Percentiles rank a stretch among this genome's conserved stretches.
Evolutionary conservation across 169 alveolate genomes (phyloP).

Genomic region (Plasmodium gallinaceum): DNA sequence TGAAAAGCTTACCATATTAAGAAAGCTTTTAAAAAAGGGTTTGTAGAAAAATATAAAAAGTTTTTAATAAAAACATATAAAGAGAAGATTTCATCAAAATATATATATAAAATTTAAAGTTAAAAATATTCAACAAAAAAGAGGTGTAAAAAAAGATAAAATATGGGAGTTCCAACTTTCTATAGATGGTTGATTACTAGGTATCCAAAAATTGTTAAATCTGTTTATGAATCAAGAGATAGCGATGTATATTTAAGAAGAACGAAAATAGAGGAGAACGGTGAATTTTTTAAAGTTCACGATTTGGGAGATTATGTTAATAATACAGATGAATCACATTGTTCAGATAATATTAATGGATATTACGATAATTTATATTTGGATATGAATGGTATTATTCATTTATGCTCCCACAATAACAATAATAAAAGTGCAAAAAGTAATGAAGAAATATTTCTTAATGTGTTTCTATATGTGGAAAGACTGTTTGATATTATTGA

Average conservation of each 20-base stretch:
- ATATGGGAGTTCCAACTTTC: slow-evolving; percentile 99
- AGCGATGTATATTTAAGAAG: slow-evolving; percentile 85
- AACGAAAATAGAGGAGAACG: slow-evolving; percentile 76
- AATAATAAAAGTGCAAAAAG: slow-evolving; percentile 89
- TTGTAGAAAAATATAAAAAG: too few species aligned
- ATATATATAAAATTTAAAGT: too few species aligned
- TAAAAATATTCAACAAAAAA: too few species aligned
- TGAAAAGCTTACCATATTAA: too few species aligned
- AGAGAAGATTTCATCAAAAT: too few species aligned
- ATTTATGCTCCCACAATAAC: slow-evolving; percentile 97
- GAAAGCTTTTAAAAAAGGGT: too few species aligned
- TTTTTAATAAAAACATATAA: too few species aligned
- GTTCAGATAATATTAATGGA: slow-evolving; percentile 89
- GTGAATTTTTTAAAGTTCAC: slow-evolving; percentile 78
- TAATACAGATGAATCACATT: slow-evolving; percentile 70
- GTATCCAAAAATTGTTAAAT: slow-evolving; percentile 94
- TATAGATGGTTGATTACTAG: slow-evolving; percentile 97
- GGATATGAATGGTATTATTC: slow-evolving; percentile 99
- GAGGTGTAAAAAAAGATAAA: neutral
- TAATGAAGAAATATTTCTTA: slow-evolving; percentile 94
- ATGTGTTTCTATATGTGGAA: slow-evolving; percentile 94
- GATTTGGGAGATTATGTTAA: slow-evolving; percentile 82
- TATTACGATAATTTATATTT: slow-evolving; percentile 97
- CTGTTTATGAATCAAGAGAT: slow-evolving; percentile 84
- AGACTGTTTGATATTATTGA: slow-evolving; percentile 93